Evolutionary conservation across 352 stramenopile genomes (phyloP), one percentile per base, ranked within the genome.

Genomic region (Globisporangium solare): DNA sequence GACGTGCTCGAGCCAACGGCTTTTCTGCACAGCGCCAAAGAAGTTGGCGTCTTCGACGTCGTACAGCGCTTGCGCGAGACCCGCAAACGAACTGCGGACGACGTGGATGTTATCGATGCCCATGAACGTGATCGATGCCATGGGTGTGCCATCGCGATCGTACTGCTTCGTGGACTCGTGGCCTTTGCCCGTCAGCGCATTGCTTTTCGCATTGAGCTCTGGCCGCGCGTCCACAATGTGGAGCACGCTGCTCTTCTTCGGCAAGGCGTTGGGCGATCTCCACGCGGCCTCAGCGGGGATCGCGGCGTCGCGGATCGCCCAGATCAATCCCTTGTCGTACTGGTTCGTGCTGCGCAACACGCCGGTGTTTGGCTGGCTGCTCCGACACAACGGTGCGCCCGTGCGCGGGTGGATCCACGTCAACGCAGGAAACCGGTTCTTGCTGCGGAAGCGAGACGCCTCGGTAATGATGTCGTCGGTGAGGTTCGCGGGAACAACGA

Each of bases 291-390:
- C 74, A 1, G 58, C 66, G 13, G 76, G 63, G 60, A 89, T 77
- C 18, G 73, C 83, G 24, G 76, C 78, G 48, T 98, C 92, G 20
- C 92, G 73, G 54, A 94, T 87, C 6, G 81, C 77, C 75, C 85
- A 91, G 13, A 97, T 85, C n/a, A 97, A 62, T 14, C 84, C 86
- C 42, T 97, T 86, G 66, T 99, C 97, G 18, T 89, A 81, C 8
- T 74, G 60, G 56, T 86, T 97, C 24, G 83, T 96, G 73, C 95
- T 97, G 15, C 95, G 92, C 39, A 97, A 67, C 10, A 99, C 73
- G 21, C 97, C 97, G 1, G 97, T 96, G 65, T 98, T 98, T 1
- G 97, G 97, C 64, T 99, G 96, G 35, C 90, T 94, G 41, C 79
- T 96, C 20, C 97, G 79, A 73, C 94, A 99, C 45, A 99, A 76